Evolutionary conservation across 768 basidiomycete species (phyloP).

Genomic region (Naganishia vishniacii): DNA sequence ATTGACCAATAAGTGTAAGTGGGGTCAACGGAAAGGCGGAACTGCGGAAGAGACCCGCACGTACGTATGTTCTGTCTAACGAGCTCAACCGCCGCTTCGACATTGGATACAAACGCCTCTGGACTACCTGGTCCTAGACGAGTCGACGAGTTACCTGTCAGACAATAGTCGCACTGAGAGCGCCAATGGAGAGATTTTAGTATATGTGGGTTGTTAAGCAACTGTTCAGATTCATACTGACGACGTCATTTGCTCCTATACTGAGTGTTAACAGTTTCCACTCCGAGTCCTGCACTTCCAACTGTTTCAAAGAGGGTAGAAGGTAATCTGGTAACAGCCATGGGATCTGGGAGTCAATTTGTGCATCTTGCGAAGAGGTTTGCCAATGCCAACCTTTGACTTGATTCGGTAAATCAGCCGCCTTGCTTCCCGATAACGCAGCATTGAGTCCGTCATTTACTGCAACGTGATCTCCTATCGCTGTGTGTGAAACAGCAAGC

Average conservation of each 20-base stretch:
- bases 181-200: background rate
- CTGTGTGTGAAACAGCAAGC: background rate
- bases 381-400: slow-evolving; percentile 38
- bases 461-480: slow-evolving; percentile 18
- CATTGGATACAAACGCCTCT: slow-evolving; percentile 34
- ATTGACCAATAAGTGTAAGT: background rate
- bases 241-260: slow-evolving; percentile 45
- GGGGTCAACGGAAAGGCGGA: background rate
- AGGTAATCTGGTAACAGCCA: slow-evolving; percentile 32
- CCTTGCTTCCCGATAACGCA: slow-evolving; percentile 38
- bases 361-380: too few species aligned
- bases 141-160: slow-evolving; percentile 32
- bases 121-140: slow-evolving; percentile 30
- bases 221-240: slow-evolving; percentile 21
- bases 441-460: slow-evolving; percentile 40
- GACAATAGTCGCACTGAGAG: slow-evolving; percentile 41
- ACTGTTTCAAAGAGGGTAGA: slow-evolving; percentile 31
- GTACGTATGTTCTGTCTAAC: slow-evolving; percentile 35
- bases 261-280: slow-evolving; percentile 45
- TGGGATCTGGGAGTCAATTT: too few species aligned
- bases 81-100: slow-evolving; percentile 36
- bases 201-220: background rate
- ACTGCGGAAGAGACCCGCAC: too few species aligned
- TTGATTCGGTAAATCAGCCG: slow-evolving; percentile 32
- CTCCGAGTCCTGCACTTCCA: slow-evolving; percentile 31